Evolutionary conservation across 352 stramenopile genomes (phyloP), one percentile per base, ranked within the genome.

Genomic region (Globisporangium recalcitrans): DNA sequence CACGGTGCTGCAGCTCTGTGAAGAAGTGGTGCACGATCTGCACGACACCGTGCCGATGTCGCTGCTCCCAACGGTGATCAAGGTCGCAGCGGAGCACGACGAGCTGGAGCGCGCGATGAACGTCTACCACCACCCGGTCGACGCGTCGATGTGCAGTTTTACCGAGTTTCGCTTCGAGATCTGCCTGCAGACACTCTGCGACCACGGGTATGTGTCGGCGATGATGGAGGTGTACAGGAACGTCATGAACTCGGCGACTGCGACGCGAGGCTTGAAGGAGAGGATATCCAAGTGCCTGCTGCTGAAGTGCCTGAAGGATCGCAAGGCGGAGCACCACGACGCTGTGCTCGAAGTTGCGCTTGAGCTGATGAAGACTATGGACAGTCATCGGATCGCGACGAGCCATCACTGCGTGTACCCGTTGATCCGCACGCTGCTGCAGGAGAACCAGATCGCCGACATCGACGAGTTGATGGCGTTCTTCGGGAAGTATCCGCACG

Each of bases 81-180:
- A 71, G 60, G 73, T 80, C 31, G 83, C 80, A 11, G 78, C 80
- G 6, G 72, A 85, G 64, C 72, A 77, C 47, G 76, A 73, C 11
- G 65, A 83, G 56, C 64, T 84, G 2, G 55, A 83, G 29, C 75
- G 79, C 0, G 83, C 79, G 27, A 90, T 92, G 80, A 68, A 71
- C n/a, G 58, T 88, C 24, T 90, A 92, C 58, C 60, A 60, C 21
- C 74, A 85, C 34, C 67, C 72, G 2, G 58, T 63, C 0, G 60
- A 82, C 16, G 71, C 67, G 7, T 34, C 62, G 2, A 80, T 89
- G 74, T 69, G 64, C 24, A 44, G 38, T 2, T 87, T 77, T 51
- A 82, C 73, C 1, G 75, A 90, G 62, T 81, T 79, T 60, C 78
- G 73, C 10, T 88, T 92, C 57, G 80, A 88, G 29, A 87, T 87